Evolutionary conservation across 345 rosid genomes (phyloP).

Genomic region (Trapa incisa): DNA sequence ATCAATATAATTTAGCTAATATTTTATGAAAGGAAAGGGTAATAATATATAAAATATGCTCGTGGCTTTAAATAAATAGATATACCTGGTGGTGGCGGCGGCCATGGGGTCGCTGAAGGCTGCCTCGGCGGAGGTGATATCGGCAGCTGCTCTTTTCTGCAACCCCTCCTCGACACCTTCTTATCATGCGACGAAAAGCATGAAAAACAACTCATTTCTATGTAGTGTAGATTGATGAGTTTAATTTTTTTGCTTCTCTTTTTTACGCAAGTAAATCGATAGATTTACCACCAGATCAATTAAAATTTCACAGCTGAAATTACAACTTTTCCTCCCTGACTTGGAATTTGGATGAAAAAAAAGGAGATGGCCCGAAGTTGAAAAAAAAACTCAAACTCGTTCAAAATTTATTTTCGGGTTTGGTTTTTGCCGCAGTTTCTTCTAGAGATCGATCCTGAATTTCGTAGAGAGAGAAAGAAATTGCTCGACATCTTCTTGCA

Average conservation of each 20-base stretch:
- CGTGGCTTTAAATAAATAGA: no score
- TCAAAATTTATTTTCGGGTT: not conserved
- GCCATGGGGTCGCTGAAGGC: constrained; percentile 3
- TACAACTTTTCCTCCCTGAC: not conserved
- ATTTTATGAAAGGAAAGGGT: no score
- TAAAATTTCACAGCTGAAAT: not conserved
- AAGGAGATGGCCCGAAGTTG: not conserved
- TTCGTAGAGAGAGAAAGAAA: not conserved
- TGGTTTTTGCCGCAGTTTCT: no score
- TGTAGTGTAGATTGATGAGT: not conserved
- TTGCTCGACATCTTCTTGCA: not conserved
- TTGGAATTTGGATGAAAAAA: not conserved
- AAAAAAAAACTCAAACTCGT: no score
- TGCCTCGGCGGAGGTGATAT: constrained; percentile 1
- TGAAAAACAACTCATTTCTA: constrained; percentile 60
- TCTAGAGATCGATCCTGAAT: not conserved
- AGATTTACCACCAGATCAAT: no score
- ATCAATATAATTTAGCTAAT: no score
- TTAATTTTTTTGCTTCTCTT: no score
- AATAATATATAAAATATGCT: no score
- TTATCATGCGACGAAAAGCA: constrained; percentile 59
- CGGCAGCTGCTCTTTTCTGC: constrained; percentile 10
- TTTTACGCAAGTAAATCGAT: not conserved
- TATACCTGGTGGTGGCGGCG: constrained; percentile 14
- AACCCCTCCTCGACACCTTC: constrained; percentile 19